These are phyloP conservation scores for Syncephalastrum monosporum DNA, from an alignment of 371 early-diverging fungal species.

Conservation along the genomic window DNA sequence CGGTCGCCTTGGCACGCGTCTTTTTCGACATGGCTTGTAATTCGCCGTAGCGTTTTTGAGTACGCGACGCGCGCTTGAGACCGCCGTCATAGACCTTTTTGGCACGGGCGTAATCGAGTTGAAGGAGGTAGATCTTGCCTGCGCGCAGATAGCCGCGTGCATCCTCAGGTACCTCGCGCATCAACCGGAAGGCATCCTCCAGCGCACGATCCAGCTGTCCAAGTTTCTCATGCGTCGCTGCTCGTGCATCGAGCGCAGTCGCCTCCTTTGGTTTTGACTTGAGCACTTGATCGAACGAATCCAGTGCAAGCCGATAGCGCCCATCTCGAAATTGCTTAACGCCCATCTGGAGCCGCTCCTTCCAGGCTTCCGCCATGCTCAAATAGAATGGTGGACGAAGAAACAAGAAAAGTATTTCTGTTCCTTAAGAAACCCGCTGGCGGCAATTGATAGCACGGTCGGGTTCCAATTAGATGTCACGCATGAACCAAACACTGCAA, in stretches of 20 bases:
- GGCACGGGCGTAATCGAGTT: constrained; percentile 19
- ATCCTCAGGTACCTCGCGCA: constrained; percentile 22
- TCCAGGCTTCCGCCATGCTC: too few relatives aligned
- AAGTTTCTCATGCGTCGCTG: constrained; percentile 31
- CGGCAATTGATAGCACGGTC: too few relatives aligned
- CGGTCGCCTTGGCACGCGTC: constrained; percentile 1
- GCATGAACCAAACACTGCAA: too few relatives aligned
- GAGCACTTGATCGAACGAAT: too few relatives aligned
- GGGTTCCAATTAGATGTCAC: too few relatives aligned
- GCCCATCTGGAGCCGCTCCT: too few relatives aligned
- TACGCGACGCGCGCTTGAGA: constrained; percentile 11
- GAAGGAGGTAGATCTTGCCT: constrained; percentile 26
- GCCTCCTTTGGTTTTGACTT: too few relatives aligned
- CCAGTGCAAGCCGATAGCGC: too few relatives aligned
- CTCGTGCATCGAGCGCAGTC: constrained; percentile 30
- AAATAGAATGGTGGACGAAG: too few relatives aligned
- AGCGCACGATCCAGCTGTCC: constrained; percentile 20
- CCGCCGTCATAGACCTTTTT: constrained; percentile 23
- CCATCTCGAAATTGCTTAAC: too few relatives aligned
- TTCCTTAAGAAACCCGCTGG: too few relatives aligned
- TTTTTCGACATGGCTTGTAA: constrained; percentile 7
- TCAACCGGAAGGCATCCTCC: constrained; percentile 25
- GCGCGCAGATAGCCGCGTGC: constrained; percentile 41
- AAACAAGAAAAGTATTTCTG: too few relatives aligned
- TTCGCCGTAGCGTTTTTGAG: constrained; percentile 24